These are phyloP conservation scores for Coemansia sp. DNA, from an alignment of 192 early-diverging fungal species.

Conservation along the genomic window DNA sequence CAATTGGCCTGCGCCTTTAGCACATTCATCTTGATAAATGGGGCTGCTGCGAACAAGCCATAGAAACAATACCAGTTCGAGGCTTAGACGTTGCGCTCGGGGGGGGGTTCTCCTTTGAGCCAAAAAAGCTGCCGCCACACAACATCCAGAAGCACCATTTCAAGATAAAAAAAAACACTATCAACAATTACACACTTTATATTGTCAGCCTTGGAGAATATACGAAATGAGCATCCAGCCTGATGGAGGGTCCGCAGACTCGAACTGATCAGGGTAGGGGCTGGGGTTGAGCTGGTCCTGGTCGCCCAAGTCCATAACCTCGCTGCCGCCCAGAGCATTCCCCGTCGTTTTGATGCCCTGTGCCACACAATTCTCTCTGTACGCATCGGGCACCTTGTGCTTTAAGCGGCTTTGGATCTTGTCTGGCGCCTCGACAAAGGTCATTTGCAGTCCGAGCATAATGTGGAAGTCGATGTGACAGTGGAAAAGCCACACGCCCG, in stretches of 20 bases:
- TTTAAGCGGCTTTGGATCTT: constrained; percentile 51
- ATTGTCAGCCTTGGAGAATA: constrained; percentile 18
- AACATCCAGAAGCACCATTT: constrained; percentile 1
- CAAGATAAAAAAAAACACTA: constrained; percentile 7
- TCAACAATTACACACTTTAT: background rate
- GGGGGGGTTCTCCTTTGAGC: background rate
- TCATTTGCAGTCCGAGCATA: constrained; percentile 65
- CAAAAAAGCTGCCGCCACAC: background rate
- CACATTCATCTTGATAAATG: background rate
- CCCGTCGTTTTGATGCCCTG: constrained; percentile 61
- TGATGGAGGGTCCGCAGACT: constrained; percentile 32
- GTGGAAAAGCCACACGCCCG: constrained; percentile 83
- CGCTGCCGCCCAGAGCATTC: constrained; percentile 68
- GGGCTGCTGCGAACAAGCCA: background rate
- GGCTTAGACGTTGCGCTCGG: background rate
- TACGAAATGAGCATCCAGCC: constrained; percentile 47
- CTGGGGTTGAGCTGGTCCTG: constrained; percentile 39
- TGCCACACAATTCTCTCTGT: constrained; percentile 62
- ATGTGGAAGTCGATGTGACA: constrained; percentile 68
- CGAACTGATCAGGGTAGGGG: constrained; percentile 35
- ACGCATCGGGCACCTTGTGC: constrained; percentile 44
- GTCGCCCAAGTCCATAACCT: constrained; percentile 55
- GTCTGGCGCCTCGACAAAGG: constrained; percentile 72
- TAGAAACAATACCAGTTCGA: background rate
- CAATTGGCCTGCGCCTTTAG: constrained; percentile 2